Conservation (phyloP, 2,329 filamentous ascomycete genomes). For the Capronia coronata region DNA sequence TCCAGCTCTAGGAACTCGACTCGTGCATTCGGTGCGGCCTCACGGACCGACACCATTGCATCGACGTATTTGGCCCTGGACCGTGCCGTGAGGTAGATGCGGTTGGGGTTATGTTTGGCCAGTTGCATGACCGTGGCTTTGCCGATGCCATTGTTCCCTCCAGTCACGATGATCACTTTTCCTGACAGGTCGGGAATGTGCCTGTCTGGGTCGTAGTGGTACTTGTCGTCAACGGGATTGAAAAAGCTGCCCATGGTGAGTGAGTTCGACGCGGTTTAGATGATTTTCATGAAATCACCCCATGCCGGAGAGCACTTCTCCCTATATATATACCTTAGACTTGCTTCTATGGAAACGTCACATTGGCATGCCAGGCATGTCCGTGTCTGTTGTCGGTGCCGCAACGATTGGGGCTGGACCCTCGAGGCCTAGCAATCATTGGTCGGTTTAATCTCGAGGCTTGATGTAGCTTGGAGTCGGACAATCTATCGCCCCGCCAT, state of each 20-base stretch:
- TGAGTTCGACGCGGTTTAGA: too few relatives aligned
- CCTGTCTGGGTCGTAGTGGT: conserved; percentile 6
- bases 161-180: conserved; percentile 46
- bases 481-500: background rate
- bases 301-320: too few relatives aligned
- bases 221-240: conserved; percentile 2
- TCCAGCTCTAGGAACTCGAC: conserved; percentile 37
- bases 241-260: background rate
- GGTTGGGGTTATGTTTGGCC: conserved; percentile 37
- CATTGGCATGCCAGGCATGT: too few relatives aligned
- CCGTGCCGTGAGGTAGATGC: conserved; percentile 37
- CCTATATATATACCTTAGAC: too few relatives aligned
- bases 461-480: background rate
- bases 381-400: background rate
- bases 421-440: too few relatives aligned
- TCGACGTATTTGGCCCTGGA: conserved; percentile 33
- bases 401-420: too few relatives aligned
- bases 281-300: too few relatives aligned
- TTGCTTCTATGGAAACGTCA: too few relatives aligned
- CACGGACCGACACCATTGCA: conserved; percentile 36
- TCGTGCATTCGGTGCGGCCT: conserved; percentile 24
- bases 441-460: background rate
- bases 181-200: conserved; percentile 35
- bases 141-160: conserved; percentile 46
- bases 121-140: conserved; percentile 38